Evolutionary conservation across 148 eudicot species (phyloP), one percentile per base, ranked within the genome.

Genomic region (Fagopyrum esculentum): DNA sequence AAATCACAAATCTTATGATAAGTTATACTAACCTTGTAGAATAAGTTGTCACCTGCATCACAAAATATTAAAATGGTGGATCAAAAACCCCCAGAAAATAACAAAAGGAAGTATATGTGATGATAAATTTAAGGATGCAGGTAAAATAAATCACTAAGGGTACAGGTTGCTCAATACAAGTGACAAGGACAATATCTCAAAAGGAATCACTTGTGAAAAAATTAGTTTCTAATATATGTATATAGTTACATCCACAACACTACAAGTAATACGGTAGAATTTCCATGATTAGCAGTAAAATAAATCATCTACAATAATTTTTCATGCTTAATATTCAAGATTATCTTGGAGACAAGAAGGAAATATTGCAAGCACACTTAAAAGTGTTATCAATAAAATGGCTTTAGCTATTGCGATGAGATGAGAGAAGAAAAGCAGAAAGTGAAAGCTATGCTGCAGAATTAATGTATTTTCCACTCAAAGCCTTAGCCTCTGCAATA

Each of bases 11-110:
- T 47, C 26, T 30, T 6, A 49, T 51, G 40, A 73, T 45, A 64
- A 9, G 49, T 44, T 43, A 51, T 71, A 61, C 80, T 76, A 56
- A 90, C 98, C 96, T 93, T 89, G 87, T 85, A 90, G 76, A 82
- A 87, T 75, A 84, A 77, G 40, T 64, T 70, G 72, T 89, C 87
- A 74, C 77, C 93, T 93, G 89, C 89, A 77, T 80, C 78, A 76
- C 64, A 72, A 78, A 54, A 40, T 61, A 15, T 35, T 66, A 17
- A 66, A 51, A 80, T 56, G 48, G 40, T 73, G 13, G 64, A 73
- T 73, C 46, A 73, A 48, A 13, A 35, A 15, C 3, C 9, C 48
- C 48, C 13, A 15, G 43, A 72, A 29, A 22, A 0, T 60, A 60
- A 6, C 6, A 26, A 60, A 13, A 66, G 70, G 15, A 46, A 2